Conservation (phyloP, 1,284 basidiomycete genomes). For the Puccinia coronata region DNA sequence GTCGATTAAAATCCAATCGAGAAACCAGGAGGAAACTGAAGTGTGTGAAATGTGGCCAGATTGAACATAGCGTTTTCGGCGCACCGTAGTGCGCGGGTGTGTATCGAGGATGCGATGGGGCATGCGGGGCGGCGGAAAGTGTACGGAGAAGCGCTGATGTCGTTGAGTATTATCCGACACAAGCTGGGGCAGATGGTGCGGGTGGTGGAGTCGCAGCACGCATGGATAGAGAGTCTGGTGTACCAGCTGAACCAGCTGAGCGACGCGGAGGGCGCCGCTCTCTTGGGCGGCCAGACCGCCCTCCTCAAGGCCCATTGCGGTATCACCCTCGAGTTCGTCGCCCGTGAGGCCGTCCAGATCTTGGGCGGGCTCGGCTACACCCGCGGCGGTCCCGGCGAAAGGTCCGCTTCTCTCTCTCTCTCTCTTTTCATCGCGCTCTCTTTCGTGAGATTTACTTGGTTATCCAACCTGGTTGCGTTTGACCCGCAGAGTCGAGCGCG, state of each 20-base stretch:
- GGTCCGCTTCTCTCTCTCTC: constrained; percentile 22
- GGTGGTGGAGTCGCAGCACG: constrained; percentile 46
- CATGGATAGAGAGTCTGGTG: constrained; percentile 50
- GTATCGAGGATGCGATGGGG: constrained; percentile 51
- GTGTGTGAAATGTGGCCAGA: neutral
- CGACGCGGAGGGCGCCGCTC: constrained; percentile 49
- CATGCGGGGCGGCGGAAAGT: constrained; percentile 37
- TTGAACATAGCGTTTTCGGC: constrained; percentile 46
- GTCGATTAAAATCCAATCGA: neutral
- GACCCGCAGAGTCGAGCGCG: constrained; percentile 28
- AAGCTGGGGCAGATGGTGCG: constrained; percentile 18
- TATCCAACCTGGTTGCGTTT: neutral
- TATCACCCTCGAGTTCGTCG: constrained; percentile 53
- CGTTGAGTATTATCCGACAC: constrained; percentile 40
- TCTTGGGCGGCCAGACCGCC: constrained; percentile 55
- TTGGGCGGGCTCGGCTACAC: constrained; percentile 50
- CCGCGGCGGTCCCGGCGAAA: constrained; percentile 37
- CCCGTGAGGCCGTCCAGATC: constrained; percentile 49
- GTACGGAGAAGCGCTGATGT: constrained; percentile 34
- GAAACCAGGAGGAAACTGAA: neutral
- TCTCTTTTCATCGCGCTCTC: neutral
- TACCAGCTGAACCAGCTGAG: constrained; percentile 51
- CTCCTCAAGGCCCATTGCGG: constrained; percentile 55
- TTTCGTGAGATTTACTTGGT: neutral
- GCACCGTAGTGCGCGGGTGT: constrained; percentile 37